Conservation (phyloP, 2,329 filamentous ascomycete species). For the Neofusicoccum sp. region DNA sequence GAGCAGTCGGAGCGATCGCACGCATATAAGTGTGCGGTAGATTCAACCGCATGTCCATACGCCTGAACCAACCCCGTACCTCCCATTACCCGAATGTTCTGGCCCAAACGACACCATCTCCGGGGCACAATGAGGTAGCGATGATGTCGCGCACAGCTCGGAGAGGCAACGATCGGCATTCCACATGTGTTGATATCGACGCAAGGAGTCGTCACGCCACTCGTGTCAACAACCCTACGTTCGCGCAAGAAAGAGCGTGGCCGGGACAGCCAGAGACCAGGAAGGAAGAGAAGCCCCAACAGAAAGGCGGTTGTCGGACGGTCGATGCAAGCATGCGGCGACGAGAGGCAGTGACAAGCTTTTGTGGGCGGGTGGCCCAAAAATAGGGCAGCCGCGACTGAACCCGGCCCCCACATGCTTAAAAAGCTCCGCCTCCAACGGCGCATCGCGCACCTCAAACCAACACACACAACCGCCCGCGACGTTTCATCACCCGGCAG, state of each 20-base stretch:
- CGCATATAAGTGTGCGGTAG: no score
- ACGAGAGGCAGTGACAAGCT: background rate
- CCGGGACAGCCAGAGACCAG: background rate
- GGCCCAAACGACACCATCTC: no score
- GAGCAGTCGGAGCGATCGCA: no score
- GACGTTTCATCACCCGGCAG: background rate
- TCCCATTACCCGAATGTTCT: no score
- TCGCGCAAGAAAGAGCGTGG: background rate
- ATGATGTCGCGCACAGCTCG: background rate
- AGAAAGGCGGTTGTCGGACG: background rate
- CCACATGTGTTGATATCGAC: background rate
- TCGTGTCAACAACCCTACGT: background rate
- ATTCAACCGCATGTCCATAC: no score
- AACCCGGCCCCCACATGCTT: background rate
- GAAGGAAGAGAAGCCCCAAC: background rate
- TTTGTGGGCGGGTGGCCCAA: background rate
- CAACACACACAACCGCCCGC: background rate
- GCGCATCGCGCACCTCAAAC: background rate
- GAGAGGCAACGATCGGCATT: background rate
- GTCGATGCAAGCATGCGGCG: background rate
- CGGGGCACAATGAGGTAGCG: background rate
- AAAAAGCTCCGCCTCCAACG: background rate
- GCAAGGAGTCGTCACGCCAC: background rate
- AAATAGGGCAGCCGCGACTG: conserved; percentile 2
- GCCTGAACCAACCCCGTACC: no score